Evolutionary conservation across 228 moss, liverwort and hornwort genomes (phyloP), one percentile per base, ranked within the genome.

Genomic region (Sphagnum magellanicum): DNA sequence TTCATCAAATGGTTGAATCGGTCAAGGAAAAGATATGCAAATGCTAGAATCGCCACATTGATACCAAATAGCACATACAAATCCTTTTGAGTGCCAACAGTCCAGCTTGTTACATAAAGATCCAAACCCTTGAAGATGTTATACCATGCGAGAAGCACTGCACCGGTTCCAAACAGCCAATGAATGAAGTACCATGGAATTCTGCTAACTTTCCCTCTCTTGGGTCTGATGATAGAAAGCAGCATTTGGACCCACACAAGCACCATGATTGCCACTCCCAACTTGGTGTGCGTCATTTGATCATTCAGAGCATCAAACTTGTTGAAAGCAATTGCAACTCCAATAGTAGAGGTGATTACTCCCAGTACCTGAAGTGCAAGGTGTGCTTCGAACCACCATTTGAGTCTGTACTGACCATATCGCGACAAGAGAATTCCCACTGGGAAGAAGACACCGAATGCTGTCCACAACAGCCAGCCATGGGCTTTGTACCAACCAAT

Each of bases 391-490:
- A 83, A 74, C 74, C 79, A 83, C 58, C 74, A 67, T n/a, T 64
- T 48, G n/a, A 77, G 67, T 69, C 49, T 17, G 16, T n/a, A 16
- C 59, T 82, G 76, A 10, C 79, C 79, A 50, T 68, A 79, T 76
- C 71, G 73, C 67, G 79, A 58, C 47, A 55, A 7, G 6, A 76
- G 8, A 8, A 76, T 65, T 2, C 82, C 82, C 0, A 76, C 61
- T 4, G 79, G 71, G 3, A 76, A 10, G 74, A 82, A 74, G 55
- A 82, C 6, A 51, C 76, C 82, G 48, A 82, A 82, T 50, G 79
- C 68, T 50, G 76, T 62, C 82, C 79, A 79, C 82, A 79, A 73
- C 51, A 82, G 82, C 82, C 82, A 79, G 14, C 79, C 82, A 16
- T 76, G 82, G 65, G 76, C 82, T 68, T 5, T 65, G 59, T 49